Evolutionary conservation across 2,329 filamentous ascomycete species (phyloP).

Genomic region (Chaetomium sp.): DNA sequence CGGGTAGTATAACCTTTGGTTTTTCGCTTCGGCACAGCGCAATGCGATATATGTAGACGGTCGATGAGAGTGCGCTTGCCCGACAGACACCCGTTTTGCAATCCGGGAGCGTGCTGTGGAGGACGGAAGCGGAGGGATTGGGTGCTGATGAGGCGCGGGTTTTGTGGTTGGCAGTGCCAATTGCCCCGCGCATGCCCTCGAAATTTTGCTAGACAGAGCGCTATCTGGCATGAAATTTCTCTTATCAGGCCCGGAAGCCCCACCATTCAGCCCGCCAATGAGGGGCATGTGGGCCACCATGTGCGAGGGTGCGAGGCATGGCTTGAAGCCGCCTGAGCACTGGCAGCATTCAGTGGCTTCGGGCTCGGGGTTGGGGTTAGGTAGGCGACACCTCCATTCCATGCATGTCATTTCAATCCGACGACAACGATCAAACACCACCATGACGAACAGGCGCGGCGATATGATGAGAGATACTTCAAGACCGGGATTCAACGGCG

Average conservation of each 20-base stretch:
- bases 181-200: constrained; percentile 13
- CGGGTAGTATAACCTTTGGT: not conserved
- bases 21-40: not conserved
- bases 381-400: too few relatives aligned
- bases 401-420: too few relatives aligned
- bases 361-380: too few relatives aligned
- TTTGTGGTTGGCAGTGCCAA: constrained; percentile 11
- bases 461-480: too few relatives aligned
- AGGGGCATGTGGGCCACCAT: constrained; percentile 17
- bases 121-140: not conserved
- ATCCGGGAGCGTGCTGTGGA: not conserved
- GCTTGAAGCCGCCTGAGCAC: not conserved
- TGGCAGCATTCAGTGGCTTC: not conserved
- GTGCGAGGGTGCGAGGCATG: not conserved
- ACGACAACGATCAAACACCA: too few relatives aligned
- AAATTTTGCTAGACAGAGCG: constrained; percentile 8
- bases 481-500: too few relatives aligned
- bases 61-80: not conserved
- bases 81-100: not conserved
- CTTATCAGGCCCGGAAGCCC: constrained; percentile 9
- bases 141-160: constrained; percentile 13
- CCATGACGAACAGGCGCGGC: too few relatives aligned
- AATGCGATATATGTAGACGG: not conserved
- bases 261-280: constrained; percentile 10
- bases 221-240: constrained; percentile 8